Base-by-base conservation (phyloP, 1,284 basidiomycete species). In the Austroboletus rostrupii region DNA sequence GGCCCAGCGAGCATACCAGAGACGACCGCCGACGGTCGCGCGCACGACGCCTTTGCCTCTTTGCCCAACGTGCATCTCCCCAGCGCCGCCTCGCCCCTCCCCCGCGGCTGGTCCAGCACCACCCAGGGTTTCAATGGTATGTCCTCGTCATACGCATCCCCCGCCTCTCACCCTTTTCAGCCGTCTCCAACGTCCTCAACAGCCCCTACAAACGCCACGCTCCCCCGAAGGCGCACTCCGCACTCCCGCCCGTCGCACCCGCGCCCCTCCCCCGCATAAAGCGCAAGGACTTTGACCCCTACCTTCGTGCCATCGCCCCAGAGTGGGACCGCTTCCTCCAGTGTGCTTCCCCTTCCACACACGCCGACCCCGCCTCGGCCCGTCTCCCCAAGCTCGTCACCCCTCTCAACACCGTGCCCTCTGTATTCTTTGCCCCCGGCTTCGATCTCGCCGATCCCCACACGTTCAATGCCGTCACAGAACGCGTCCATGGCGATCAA, bases 381-480 rank as follows among this genome's bases (percentile, higher is more conserved):
- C 65, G 60, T 20, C 54, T 61, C 11, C 61, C 68, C 9, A 75
- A 71, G 49, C 66, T 72, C 39, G 72, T 90, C 13, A 87, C 90
- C 2, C 74, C 87, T 1, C 79, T 98, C 11, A 80, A 88, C 52
- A 73, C 79, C 2, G 87, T 99, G 0, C 94, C 96, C 1, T 61
- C 79, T 1, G 75, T 92, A 21, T 97, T 91, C 73, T 96, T 97
- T 63, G 73, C 82, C 45, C 66, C 77, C 5, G 64, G 79, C 21
- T 98, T 99, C 72, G 83, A 94, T 66, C 79, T 99, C n/a, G 82
- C 87, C 10, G 85, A 96, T 63, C 86, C 92, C 1, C 75, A 72
- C 35, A 96, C 84, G 0, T 99, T 97, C 70, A 78, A 85, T 49
- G 72, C 80, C 6, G 88, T 98, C 43, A 90, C 90, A 12, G 87